A percentile compares a stretch with the other conserved stretches of the same genome.
Evolutionary conservation across 2,329 filamentous ascomycete genomes (phyloP).

Genomic region (Ceratocystis huliohia): DNA sequence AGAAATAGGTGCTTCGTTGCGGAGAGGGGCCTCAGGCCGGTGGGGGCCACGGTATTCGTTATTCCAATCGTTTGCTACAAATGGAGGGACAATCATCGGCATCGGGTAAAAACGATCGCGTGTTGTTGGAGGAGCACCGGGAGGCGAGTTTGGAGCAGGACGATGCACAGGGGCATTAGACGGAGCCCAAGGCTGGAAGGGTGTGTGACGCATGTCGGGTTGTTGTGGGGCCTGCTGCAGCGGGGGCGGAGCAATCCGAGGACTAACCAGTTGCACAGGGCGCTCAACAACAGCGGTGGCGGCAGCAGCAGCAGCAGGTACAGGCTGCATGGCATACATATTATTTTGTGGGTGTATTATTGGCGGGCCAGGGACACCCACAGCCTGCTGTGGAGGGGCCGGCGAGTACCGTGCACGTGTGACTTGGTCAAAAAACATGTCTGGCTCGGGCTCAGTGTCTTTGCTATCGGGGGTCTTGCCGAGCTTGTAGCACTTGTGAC

Average conservation of each 20-base stretch:
- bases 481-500: conserved; percentile 58
- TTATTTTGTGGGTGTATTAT: conserved; percentile 8
- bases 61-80: conserved; percentile 12
- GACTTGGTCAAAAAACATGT: conserved; percentile 13
- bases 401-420: conserved; percentile 11
- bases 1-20: background rate
- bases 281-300: conserved; percentile 20
- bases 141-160: conserved; percentile 15
- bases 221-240: conserved; percentile 8
- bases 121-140: background rate
- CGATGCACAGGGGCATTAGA: conserved; percentile 13
- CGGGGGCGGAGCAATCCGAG: conserved; percentile 11
- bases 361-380: conserved; percentile 12
- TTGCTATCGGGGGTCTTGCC: conserved; percentile 33
- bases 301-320: background rate
- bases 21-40: conserved; percentile 11
- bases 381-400: background rate
- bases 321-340: background rate
- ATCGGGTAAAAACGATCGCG: conserved; percentile 15
- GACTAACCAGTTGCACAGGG: conserved; percentile 23
- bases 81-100: conserved; percentile 11
- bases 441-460: conserved; percentile 25
- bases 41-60: conserved; percentile 15
- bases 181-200: conserved; percentile 15
- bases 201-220: conserved; percentile 3